A percentile compares a stretch with the other conserved stretches of the same genome.
Conservation (phyloP, 768 basidiomycete genomes). For the Infundibulicybe gibba region DNA sequence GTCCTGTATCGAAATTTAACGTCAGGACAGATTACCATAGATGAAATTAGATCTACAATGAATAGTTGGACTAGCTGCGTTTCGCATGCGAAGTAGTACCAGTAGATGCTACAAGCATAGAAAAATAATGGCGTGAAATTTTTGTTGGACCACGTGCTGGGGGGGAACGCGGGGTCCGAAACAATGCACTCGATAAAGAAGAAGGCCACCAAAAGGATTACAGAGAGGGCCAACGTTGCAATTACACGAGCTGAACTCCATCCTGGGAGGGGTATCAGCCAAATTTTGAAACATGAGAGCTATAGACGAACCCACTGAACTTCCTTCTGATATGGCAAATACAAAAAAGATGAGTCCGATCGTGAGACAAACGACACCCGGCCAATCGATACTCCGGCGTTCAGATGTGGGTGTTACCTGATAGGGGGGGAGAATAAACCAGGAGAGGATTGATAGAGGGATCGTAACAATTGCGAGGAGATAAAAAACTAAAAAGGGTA, state of each 20-base stretch:
- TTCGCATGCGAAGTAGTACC: slow-evolving; percentile 27
- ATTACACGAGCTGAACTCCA: slow-evolving; percentile 42
- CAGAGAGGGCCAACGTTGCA: slow-evolving; percentile 36
- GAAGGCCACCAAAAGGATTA: slow-evolving; percentile 32
- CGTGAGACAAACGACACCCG: slow-evolving; percentile 10
- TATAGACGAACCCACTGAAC: slow-evolving; percentile 15
- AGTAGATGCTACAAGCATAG: slow-evolving; percentile 14
- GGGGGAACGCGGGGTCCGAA: slow-evolving; percentile 19
- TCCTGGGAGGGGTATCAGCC: slow-evolving; percentile 17
- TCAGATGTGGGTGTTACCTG: not conserved
- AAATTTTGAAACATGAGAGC: not conserved
- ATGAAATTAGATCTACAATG: slow-evolving; percentile 11
- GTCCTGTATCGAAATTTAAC: slow-evolving; percentile 21
- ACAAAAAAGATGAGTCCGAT: slow-evolving; percentile 26
- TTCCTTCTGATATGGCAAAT: slow-evolving; percentile 35
- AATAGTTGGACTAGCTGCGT: slow-evolving; percentile 20
- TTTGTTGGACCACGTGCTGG: slow-evolving; percentile 30
- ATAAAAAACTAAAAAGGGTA: slow-evolving; percentile 32
- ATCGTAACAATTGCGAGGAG: slow-evolving; percentile 32
- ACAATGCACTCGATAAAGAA: slow-evolving; percentile 39
- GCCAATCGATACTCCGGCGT: slow-evolving; percentile 9
- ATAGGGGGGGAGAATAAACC: slow-evolving; percentile 9
- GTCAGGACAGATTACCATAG: not conserved
- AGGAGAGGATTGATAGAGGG: slow-evolving; percentile 5
- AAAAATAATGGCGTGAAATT: slow-evolving; percentile 32